Base-by-base conservation (phyloP, 176 grass and related monocot species). In the Areca catechu region DNA sequence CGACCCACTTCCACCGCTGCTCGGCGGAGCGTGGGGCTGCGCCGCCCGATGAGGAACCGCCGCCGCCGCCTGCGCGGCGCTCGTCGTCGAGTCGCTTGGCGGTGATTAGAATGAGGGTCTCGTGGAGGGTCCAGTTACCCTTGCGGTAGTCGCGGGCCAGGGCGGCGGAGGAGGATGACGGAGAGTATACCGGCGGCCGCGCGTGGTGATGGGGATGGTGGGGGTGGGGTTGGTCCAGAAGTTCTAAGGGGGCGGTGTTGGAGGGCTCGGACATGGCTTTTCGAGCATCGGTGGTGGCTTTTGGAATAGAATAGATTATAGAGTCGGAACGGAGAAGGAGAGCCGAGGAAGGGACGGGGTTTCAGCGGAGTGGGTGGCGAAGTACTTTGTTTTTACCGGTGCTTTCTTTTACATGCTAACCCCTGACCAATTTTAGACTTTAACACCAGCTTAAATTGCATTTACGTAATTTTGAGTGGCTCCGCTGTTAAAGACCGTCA, bases 1-100 rank as follows among this genome's bases (percentile, higher is more conserved):
- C 94, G 14, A 98, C 89, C 93, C 94, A 98, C 54, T 98, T 98
- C 94, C 94, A 98, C 17, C 93, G 68, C 76, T 92, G 93, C 81
- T 98, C 93, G 16, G 88, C 81, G 0, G 88, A 90, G 0, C 93
- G 49, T n/a, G 63, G 63, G 25, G 50, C n/a, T 16, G 58, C 7
- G 71, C 21, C 34, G 22, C 19, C 63, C n/a, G 57, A n/a, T 7
- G 57, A 19, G 17, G 54, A 34, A 0, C 20, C 61, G 15, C 16
- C 16, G 0, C 21, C 52, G 24, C 16, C n/a, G 0, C n/a, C n/a
- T n/a, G 81, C 84, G 0, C 93, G 81, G 51, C 87, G 77, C 69
- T 97, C 93, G 70, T 97, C 93, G 34, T 97, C 93, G 15, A 97
- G 75, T 14, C 87, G 74, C 68, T 97, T 97, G 20, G 93, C 93